A percentile compares a stretch with the other conserved stretches of the same genome.
Evolutionary conservation across 2,329 filamentous ascomycete species (phyloP).

Genomic region (Stagonosporopsis cucurbitacearum): DNA sequence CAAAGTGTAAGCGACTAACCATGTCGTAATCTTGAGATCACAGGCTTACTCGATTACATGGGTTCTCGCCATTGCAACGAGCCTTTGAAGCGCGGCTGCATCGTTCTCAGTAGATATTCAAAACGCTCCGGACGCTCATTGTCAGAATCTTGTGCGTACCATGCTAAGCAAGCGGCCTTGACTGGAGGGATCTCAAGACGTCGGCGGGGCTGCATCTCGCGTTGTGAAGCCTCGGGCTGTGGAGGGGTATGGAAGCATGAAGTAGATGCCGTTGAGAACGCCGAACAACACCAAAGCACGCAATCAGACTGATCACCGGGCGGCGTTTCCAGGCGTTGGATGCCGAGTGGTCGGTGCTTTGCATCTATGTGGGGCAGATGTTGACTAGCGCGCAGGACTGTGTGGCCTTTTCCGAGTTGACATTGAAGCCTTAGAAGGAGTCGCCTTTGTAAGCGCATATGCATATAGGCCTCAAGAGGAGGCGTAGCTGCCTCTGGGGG

Average conservation of each 20-base stretch:
- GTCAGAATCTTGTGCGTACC: not conserved
- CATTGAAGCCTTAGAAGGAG: too few species aligned
- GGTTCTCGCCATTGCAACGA: slow-evolving; percentile 12
- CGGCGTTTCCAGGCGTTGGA: not conserved
- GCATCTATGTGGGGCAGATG: not conserved
- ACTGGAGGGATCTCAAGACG: slow-evolving; percentile 11
- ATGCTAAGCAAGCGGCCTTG: slow-evolving; percentile 16
- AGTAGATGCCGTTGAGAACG: slow-evolving; percentile 2
- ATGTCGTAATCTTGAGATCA: not conserved
- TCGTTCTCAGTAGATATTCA: not conserved
- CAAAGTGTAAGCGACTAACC: not conserved
- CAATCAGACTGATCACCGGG: not conserved
- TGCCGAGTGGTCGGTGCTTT: not conserved
- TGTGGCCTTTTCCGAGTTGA: not conserved
- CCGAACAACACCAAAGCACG: not conserved
- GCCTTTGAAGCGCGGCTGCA: slow-evolving; percentile 15
- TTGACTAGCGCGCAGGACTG: not conserved
- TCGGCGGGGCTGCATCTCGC: slow-evolving; percentile 5
- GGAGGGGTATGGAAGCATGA: not conserved
- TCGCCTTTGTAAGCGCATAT: too few species aligned
- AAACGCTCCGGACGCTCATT: not conserved
- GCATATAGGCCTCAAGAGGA: too few species aligned
- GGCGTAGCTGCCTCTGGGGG: too few species aligned
- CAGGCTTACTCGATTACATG: slow-evolving; percentile 8
- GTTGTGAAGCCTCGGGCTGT: not conserved